Base-by-base conservation (phyloP, 139 green algal genomes). In the Picochlorum sp. region DNA sequence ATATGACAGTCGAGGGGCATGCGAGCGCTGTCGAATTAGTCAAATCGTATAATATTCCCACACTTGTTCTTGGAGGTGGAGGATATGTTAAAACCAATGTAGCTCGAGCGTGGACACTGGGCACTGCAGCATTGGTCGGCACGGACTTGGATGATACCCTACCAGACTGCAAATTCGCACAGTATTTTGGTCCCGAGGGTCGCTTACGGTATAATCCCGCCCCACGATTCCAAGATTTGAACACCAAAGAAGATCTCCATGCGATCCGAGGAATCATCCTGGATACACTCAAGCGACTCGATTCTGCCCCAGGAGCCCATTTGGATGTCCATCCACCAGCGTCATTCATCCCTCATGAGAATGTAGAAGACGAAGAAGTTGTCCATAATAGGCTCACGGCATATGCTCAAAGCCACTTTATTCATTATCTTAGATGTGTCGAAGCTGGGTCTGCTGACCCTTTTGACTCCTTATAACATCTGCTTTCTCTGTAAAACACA, bases 31-130 rank as follows among this genome's bases (percentile, higher is more conserved):
- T 97, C 7, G 49, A 66, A 21, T 95, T 92, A 73, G 88, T 98
- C 80, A 92, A 93, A 71, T 71, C 60, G 5, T 98, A 92, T 71
- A 77, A 81, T 8, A 62, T 96, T 34, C 92, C 92, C 4, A 84
- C 95, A 74, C 82, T 97, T 16, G 87, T 97, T 23, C 34, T 63
- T 60, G 77, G 84, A 62, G 89, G 91, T 13, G 93, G 93, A 4
- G 93, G 93, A 10, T 98, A 98, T 81, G 97, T 87, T 14, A 98
- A 97, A 67, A 83, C 83, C 45, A 98, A 96, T 65, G 93, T 98
- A 52, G 88, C 92, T 11, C 75, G 92, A 4, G 88, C 83, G 31
- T 94, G 86, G 85, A 73, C 81, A 2, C 63, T 81, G 47, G 81
- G 90, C 54, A 90, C 86, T 2, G 75, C 74, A 28, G 74, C 77